Evolutionary conservation across 768 basidiomycete genomes (phyloP).

Genomic region (Chalciporus sphaerocephalus): DNA sequence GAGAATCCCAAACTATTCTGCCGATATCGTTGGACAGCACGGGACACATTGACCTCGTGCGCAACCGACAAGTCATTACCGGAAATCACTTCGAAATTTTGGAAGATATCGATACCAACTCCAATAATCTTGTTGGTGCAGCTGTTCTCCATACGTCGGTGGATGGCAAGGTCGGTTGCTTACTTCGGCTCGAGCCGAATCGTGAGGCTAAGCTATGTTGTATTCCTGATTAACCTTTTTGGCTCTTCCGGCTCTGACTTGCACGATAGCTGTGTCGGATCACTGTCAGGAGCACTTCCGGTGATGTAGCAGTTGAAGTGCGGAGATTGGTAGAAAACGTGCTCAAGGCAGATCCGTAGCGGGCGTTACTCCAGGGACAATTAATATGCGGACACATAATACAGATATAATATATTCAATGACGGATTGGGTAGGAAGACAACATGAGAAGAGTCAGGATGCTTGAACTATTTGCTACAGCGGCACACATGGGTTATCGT

Average conservation of each 20-base stretch:
- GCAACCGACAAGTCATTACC: conserved; percentile 68
- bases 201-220: conserved; percentile 81
- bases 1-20: conserved; percentile 87
- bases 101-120: conserved; percentile 87
- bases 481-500: conserved; percentile 23
- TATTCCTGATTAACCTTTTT: not conserved
- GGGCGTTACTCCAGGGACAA: conserved; percentile 6
- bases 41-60: conserved; percentile 72
- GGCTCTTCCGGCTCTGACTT: not conserved
- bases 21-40: conserved; percentile 62
- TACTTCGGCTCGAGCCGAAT: conserved; percentile 92
- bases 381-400: conserved; percentile 18
- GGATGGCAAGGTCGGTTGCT: conserved; percentile 93
- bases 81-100: conserved; percentile 78
- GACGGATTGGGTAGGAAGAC: conserved; percentile 5
- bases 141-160: conserved; percentile 91
- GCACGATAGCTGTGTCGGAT: conserved; percentile 74
- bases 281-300: conserved; percentile 93
- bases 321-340: conserved; percentile 46
- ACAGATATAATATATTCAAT: conserved; percentile 23
- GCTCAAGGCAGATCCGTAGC: conserved; percentile 29
- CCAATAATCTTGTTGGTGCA: conserved; percentile 90
- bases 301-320: conserved; percentile 74
- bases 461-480: not conserved
- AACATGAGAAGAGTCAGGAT: not conserved